Evolutionary conservation across 2,329 filamentous ascomycete genomes (phyloP), one percentile per base, ranked within the genome.

Genomic region (Stenocarpella maydis): DNA sequence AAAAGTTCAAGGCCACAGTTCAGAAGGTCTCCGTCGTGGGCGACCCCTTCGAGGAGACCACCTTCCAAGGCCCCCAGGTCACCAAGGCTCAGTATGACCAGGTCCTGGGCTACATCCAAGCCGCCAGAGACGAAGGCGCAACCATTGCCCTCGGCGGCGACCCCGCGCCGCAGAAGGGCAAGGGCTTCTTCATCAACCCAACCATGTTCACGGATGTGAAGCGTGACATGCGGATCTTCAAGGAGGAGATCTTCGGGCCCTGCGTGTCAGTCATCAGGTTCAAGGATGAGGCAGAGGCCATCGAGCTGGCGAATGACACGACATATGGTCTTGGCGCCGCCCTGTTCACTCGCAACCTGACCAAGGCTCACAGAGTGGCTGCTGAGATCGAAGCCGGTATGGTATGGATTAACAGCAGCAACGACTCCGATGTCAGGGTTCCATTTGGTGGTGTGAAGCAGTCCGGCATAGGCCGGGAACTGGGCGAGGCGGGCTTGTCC

Each of bases 1-100:
- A 83, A 45, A 80, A 81, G n/a, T 92, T 92, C 81, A 90, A 87
- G 74, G 81, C 85, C 31, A 81, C 87, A 70, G 84, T 91, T 41
- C 80, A 85, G 68, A 81, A 84, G 66, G 83, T 87, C 47, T 89
- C 85, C 65, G 84, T 89, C 26, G 83, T 92, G 21, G 91, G 91
- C 68, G 87, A 92, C 75, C 90, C 89, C 0, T 92, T 91, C 77
- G 83, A 84, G n/a, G 85, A 90, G 74, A 81, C 82, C 31, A 92
- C 90, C 1, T 91, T 89, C 82, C 90, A 92, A 78, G 91, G 91
- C 0, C 91, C 91, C 0, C 90, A 92, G 78, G 88, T 92, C 68
- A 90, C 89, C 17, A 90, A 88, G 77, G 79, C 84, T 15, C 91
- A 92, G 77, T 91, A 89, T 76, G 90, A 92, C 67, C 82, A 87